Evolutionary conservation across 2,329 filamentous ascomycete genomes (phyloP), one percentile per base, ranked within the genome.

Genomic region (Diaporthe helianthi): DNA sequence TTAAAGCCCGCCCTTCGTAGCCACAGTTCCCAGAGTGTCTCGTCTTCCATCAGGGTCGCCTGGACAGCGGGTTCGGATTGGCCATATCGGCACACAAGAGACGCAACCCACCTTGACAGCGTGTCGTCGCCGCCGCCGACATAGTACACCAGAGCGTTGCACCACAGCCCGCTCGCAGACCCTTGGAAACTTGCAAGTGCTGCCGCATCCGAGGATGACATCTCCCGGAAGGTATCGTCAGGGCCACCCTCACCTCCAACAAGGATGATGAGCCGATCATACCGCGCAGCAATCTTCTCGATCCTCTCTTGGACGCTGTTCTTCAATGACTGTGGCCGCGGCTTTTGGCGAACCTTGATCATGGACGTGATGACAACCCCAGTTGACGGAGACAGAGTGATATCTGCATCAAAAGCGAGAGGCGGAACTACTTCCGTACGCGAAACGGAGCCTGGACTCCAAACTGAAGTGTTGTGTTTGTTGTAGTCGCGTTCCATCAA

Each of bases 291-390:
- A 0, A 90, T 80, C 9, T 76, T 78, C 4, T 79, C 76, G 12
- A 95, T 80, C 2, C 85, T 83, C 63, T 88, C 83, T 46, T 86
- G 84, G 17, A 93, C 81, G 17, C 81, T 79, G 3, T 83, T 80
- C 44, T 80, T 72, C 77, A 0, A 74, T 71, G 10, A 78, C 81
- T 79, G 78, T 0, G 93, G 92, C 0, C 94, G 82, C 3, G 90
- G 83, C 58, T 85, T 87, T 75, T 97, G 94, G 52, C 90, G 91
- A 31, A 92, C 84, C 72, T 90, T 89, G 71, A 94, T 87, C 6
- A 94, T 80, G 0, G 87, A 92, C 0, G 92, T 92, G 24, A 92
- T 76, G 0, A 97, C 78, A 3, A 97, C 80, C 0, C 92, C 93
- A 0, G 86, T 88, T 0, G 82, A 83, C 0, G 92, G 89, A 0